These are phyloP conservation scores for Vicia sativa DNA, from an alignment of 306 rosid genomes.

Conservation along the genomic window DNA sequence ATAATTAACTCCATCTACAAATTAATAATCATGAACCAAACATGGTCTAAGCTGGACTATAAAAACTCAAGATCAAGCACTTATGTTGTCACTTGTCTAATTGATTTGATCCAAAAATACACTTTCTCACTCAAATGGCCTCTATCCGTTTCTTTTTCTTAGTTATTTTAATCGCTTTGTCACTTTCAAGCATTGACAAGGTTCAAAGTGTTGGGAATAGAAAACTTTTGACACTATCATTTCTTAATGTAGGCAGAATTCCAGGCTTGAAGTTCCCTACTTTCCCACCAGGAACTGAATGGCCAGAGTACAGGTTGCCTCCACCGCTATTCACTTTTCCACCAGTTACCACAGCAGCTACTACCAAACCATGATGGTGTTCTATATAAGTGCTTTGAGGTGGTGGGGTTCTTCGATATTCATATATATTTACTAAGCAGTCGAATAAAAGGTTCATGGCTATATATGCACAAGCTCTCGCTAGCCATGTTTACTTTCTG, in stretches of 20 bases:
- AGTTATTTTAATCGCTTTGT: conserved; percentile 26
- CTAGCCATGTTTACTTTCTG: background rate
- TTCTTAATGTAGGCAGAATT: background rate
- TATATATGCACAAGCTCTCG: conserved; percentile 6
- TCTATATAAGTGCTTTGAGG: background rate
- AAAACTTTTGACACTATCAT: conserved; percentile 38
- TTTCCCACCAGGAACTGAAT: conserved; percentile 24
- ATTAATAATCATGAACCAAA: background rate
- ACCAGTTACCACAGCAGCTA: conserved; percentile 21
- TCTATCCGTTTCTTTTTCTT: conserved; percentile 26
- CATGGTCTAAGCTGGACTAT: background rate
- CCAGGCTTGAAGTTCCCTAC: conserved; percentile 24
- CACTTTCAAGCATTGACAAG: conserved; percentile 36
- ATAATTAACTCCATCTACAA: background rate
- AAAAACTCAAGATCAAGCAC: conserved; percentile 6
- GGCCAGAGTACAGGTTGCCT: conserved; percentile 52
- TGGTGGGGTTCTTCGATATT: background rate
- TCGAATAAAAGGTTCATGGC: conserved; percentile 2
- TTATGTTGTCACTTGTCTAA: conserved; percentile 3
- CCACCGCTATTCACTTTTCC: conserved; percentile 29
- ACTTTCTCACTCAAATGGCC: conserved; percentile 31
- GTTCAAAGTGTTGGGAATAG: conserved; percentile 30
- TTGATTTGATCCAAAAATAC: background rate
- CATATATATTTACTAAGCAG: background rate
- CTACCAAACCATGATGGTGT: conserved; percentile 35